phyloP scores from a whole-genome alignment of 1,284 basidiomycete genomes.

The Ustilago nuda region DNA sequence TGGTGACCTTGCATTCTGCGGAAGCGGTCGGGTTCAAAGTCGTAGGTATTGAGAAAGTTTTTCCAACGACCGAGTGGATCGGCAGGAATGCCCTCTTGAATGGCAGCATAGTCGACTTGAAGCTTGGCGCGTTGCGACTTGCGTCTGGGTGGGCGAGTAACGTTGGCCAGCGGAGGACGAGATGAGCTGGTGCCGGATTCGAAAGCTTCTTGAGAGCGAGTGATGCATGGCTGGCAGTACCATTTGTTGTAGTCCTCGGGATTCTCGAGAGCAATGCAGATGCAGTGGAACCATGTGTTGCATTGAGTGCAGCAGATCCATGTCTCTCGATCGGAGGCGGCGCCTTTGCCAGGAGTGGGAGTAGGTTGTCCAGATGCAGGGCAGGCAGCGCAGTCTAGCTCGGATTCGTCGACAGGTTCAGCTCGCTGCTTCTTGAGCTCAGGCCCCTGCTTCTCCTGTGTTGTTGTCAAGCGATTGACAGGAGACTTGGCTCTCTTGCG shows the following conservation, averaged over 20 bases:
- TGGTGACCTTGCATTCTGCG: slow-evolving; percentile 43
- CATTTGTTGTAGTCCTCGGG: slow-evolving; percentile 55
- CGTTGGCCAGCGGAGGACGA: slow-evolving; percentile 28
- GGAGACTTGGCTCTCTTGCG: slow-evolving; percentile 34
- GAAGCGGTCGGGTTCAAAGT: slow-evolving; percentile 39
- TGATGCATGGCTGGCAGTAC: slow-evolving; percentile 56
- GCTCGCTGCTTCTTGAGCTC: slow-evolving; percentile 27
- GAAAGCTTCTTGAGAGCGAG: slow-evolving; percentile 18
- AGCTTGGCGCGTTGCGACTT: slow-evolving; percentile 46
- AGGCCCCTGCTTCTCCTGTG: not conserved
- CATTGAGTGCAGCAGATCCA: slow-evolving; percentile 63
- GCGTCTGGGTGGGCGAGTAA: slow-evolving; percentile 40
- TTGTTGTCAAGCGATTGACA: not conserved
- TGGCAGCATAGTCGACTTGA: slow-evolving; percentile 59
- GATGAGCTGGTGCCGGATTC: slow-evolving; percentile 28
- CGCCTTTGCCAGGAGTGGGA: slow-evolving; percentile 41
- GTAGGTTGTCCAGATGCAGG: slow-evolving; percentile 29
- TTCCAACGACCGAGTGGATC: slow-evolving; percentile 58
- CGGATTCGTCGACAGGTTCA: slow-evolving; percentile 42
- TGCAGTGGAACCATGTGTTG: slow-evolving; percentile 59
- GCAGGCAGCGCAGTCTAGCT: slow-evolving; percentile 53
- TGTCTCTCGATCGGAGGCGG: slow-evolving; percentile 42
- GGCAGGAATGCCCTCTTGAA: slow-evolving; percentile 59
- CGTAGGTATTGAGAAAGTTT: slow-evolving; percentile 39
- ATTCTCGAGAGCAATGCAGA: slow-evolving; percentile 50